Evolutionary conservation across 2,329 filamentous ascomycete genomes (phyloP).

Genomic region (Penicillium sp.): DNA sequence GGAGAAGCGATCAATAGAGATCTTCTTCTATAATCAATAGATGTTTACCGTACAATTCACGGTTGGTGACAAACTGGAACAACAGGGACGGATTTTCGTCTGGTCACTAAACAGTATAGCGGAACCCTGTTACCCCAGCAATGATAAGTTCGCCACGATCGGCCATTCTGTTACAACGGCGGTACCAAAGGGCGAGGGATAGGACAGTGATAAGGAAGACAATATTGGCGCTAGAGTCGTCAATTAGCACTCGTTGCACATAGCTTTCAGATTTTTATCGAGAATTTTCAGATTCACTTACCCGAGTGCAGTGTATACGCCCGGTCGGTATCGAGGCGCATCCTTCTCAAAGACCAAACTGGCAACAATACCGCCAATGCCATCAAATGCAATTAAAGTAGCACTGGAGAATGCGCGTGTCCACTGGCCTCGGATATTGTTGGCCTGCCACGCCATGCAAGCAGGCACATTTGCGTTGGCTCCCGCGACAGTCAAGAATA

Average conservation of each 20-base stretch:
- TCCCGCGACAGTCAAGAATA: slow-evolving; percentile 73
- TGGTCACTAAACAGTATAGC: neutral
- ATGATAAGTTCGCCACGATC: neutral
- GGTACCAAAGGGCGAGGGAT: neutral
- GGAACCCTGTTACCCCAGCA: neutral
- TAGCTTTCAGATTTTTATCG: too few species aligned
- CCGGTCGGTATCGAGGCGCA: neutral
- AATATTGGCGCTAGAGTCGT: neutral
- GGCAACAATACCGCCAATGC: slow-evolving; percentile 16
- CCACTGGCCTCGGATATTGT: slow-evolving; percentile 23
- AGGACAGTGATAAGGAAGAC: neutral
- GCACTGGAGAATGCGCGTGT: slow-evolving; percentile 20
- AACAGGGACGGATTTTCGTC: neutral
- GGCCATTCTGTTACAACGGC: neutral
- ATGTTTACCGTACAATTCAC: neutral
- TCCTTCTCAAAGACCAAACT: slow-evolving; percentile 7
- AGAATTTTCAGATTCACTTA: neutral
- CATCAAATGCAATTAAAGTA: slow-evolving; percentile 12
- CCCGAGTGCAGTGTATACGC: neutral
- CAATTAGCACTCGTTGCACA: neutral
- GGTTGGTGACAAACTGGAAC: neutral
- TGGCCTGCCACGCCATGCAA: slow-evolving; percentile 53
- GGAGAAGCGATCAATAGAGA: too few species aligned
- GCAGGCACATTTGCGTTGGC: slow-evolving; percentile 77
- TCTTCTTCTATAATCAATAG: too few species aligned